Percentiles rank a stretch among this genome's conserved stretches.
These are phyloP conservation scores for Nakaseomyces uthaithaninus DNA, from an alignment of 1,139 yeast genomes.

Conservation along the genomic window DNA sequence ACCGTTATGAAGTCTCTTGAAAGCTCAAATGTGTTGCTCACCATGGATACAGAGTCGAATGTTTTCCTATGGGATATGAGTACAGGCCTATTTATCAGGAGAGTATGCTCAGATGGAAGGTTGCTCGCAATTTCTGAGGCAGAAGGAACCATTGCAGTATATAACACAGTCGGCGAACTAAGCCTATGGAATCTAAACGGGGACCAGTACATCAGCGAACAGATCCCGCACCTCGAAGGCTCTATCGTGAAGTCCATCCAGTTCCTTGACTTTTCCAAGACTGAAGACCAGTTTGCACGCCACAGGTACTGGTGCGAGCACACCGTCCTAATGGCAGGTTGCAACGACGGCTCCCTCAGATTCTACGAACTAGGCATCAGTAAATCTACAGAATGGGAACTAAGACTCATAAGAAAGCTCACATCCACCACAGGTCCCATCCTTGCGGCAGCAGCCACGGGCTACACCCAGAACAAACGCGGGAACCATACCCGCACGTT, in stretches of 20 bases:
- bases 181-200: slow-evolving; percentile 51
- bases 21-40: slow-evolving; percentile 46
- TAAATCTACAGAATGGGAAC: slow-evolving; percentile 18
- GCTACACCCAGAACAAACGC: background rate
- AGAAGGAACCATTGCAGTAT: slow-evolving; percentile 45
- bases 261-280: slow-evolving; percentile 25
- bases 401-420: slow-evolving; percentile 17
- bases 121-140: slow-evolving; percentile 45
- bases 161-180: slow-evolving; percentile 29
- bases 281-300: slow-evolving; percentile 23
- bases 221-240: slow-evolving; percentile 2
- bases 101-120: slow-evolving; percentile 30
- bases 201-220: slow-evolving; percentile 29
- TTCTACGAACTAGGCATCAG: slow-evolving; percentile 26
- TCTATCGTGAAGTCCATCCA: slow-evolving; percentile 17
- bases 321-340: slow-evolving; percentile 35
- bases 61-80: slow-evolving; percentile 55
- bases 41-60: slow-evolving; percentile 44
- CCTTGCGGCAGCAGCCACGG: slow-evolving; percentile 13
- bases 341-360: slow-evolving; percentile 27
- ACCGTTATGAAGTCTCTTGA: slow-evolving; percentile 39
- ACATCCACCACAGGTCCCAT: slow-evolving; percentile 16
- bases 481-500: background rate
- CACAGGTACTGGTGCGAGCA: slow-evolving; percentile 35
- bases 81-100: slow-evolving; percentile 42